A percentile compares a stretch with the other conserved stretches of the same genome.
Evolutionary conservation across 116 monocot genomes (phyloP).

Genomic region (Phalaenopsis hybrid): DNA sequence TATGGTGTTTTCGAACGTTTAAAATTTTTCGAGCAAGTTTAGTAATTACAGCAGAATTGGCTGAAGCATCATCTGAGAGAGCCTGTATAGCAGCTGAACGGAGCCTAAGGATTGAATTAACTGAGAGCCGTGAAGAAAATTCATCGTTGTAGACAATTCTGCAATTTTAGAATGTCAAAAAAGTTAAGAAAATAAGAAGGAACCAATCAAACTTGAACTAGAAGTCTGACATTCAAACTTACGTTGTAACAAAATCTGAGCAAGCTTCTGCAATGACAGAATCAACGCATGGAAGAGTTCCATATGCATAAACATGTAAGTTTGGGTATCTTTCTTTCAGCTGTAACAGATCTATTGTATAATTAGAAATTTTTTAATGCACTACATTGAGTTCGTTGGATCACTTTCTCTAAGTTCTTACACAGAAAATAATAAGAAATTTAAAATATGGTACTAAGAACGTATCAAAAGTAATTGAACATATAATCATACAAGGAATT

Average conservation of each 20-base stretch:
- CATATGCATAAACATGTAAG: slow-evolving; percentile 90
- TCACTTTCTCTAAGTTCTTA: background rate
- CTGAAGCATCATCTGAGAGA: slow-evolving; percentile 69
- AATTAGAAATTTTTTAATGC: background rate
- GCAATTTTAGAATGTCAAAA: slow-evolving; percentile 11
- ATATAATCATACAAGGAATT: no score
- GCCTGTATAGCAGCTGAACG: slow-evolving; percentile 73
- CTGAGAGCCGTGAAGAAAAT: slow-evolving; percentile 88
- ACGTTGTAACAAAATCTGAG: slow-evolving; percentile 89
- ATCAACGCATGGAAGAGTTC: slow-evolving; percentile 85
- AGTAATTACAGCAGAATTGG: slow-evolving; percentile 58
- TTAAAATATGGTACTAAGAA: no score
- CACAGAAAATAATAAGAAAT: no score
- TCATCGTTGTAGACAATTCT: slow-evolving; percentile 96
- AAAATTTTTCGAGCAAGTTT: slow-evolving; percentile 62
- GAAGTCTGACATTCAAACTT: slow-evolving; percentile 9
- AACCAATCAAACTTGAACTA: background rate
- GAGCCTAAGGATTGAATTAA: slow-evolving; percentile 80
- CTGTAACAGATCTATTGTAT: slow-evolving; percentile 22
- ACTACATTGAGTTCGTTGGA: background rate
- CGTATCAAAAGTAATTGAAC: no score
- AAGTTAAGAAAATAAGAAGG: background rate
- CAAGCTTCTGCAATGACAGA: slow-evolving; percentile 83
- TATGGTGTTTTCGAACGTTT: slow-evolving; percentile 23
- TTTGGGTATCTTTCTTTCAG: slow-evolving; percentile 60